These are phyloP conservation scores for Pseudisothecium myosuroides DNA, from an alignment of 225 moss, liverwort and hornwort genomes.

Conservation along the genomic window DNA sequence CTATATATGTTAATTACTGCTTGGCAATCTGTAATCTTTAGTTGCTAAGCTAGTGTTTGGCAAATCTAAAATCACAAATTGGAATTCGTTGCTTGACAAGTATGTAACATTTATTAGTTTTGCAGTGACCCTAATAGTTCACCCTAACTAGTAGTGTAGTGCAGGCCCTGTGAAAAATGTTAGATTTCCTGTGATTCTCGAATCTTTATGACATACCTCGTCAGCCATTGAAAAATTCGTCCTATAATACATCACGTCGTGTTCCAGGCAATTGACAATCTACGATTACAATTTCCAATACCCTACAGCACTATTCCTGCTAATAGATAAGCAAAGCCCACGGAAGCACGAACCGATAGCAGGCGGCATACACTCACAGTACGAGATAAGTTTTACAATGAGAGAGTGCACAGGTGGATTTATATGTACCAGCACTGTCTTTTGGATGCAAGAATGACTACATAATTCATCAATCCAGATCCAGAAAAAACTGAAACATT, in stretches of 20 bases:
- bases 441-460: background rate
- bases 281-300: background rate
- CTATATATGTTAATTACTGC: background rate
- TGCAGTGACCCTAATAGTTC: background rate
- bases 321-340: too few species aligned
- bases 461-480: background rate
- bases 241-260: background rate
- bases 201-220: background rate
- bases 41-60: background rate
- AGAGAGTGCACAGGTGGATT: background rate
- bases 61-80: background rate
- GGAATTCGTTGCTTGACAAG: background rate
- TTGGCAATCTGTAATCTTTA: background rate
- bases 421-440: too few species aligned
- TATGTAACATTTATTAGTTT: background rate
- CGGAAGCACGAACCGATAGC: background rate
- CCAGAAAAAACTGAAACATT: background rate
- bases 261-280: background rate
- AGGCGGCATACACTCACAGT: background rate
- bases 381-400: background rate
- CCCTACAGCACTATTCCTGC: background rate
- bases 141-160: too few species aligned
- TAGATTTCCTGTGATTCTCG: too few species aligned
- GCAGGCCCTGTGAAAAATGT: background rate
- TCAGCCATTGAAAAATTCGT: background rate